Evolutionary conservation across 306 rosid species (phyloP).

Genomic region (Canavalia gladiata): DNA sequence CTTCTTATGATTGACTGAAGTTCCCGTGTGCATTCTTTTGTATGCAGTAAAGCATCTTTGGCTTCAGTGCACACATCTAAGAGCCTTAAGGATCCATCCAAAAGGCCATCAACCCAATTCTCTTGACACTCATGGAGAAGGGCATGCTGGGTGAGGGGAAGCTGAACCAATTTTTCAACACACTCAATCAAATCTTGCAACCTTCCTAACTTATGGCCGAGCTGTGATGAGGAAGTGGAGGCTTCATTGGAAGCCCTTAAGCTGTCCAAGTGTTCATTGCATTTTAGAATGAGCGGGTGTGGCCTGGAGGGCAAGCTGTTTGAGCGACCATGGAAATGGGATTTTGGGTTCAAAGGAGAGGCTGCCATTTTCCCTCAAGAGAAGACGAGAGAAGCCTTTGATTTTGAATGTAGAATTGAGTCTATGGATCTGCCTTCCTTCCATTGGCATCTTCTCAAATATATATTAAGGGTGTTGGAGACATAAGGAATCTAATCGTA

Average conservation of each 20-base stretch:
- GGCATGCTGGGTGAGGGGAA: slow-evolving; percentile 30
- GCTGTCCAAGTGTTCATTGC: slow-evolving; percentile 30
- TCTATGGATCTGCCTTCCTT: slow-evolving; percentile 24
- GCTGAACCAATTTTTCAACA: slow-evolving; percentile 38
- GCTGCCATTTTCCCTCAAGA: slow-evolving; percentile 36
- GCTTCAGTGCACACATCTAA: slow-evolving; percentile 45
- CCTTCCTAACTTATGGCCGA: slow-evolving; percentile 27
- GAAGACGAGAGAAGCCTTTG: slow-evolving; percentile 33
- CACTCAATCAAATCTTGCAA: slow-evolving; percentile 40
- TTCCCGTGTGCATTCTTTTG: slow-evolving; percentile 48
- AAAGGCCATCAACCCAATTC: slow-evolving; percentile 22
- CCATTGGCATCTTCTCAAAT: slow-evolving; percentile 32
- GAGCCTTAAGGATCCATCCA: slow-evolving; percentile 42
- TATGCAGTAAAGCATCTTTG: slow-evolving; percentile 48
- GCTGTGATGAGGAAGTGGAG: slow-evolving; percentile 33
- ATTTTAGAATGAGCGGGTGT: slow-evolving; percentile 42
- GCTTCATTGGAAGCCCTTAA: slow-evolving; percentile 39
- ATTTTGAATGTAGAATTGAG: slow-evolving; percentile 31
- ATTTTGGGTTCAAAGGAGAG: not conserved
- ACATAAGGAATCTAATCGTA: slow-evolving; percentile 45
- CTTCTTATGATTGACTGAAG: slow-evolving; percentile 51
- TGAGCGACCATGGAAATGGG: slow-evolving; percentile 40
- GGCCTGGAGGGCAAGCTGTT: slow-evolving; percentile 47
- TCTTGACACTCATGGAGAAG: slow-evolving; percentile 23
- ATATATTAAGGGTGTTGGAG: slow-evolving; percentile 33